A percentile compares a stretch with the other conserved stretches of the same genome.
Evolutionary conservation across 331 rosid genomes (phyloP).

Genomic region (Rhamnella rubrinervis): DNA sequence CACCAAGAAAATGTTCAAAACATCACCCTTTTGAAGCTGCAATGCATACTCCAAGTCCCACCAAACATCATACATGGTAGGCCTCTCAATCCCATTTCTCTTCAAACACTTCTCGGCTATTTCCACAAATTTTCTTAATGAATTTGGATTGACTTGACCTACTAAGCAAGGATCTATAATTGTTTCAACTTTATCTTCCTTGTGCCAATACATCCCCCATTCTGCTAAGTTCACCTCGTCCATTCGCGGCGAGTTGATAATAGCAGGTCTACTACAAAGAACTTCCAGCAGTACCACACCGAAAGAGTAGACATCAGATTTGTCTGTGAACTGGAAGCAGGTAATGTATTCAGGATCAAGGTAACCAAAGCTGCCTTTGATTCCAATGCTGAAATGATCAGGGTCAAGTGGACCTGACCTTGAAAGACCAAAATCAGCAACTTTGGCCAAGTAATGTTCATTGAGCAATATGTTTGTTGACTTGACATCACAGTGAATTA

Average conservation of each 20-base stretch:
- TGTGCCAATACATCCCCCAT: not conserved
- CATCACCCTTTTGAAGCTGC: not conserved
- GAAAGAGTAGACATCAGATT: conserved; percentile 18
- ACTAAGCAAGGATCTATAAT: not conserved
- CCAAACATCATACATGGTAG: not conserved
- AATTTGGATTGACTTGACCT: not conserved
- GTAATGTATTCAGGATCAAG: conserved; percentile 13
- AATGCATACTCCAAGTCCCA: not conserved
- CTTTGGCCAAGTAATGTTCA: conserved; percentile 1
- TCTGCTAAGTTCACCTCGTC: not conserved
- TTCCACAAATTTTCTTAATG: not conserved
- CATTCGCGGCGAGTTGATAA: not conserved
- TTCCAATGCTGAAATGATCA: not conserved
- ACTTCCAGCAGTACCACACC: conserved; percentile 27
- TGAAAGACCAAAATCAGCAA: conserved; percentile 26
- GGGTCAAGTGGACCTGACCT: not conserved
- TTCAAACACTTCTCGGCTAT: not conserved
- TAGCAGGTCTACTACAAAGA: conserved; percentile 9
- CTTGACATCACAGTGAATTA: conserved; percentile 24
- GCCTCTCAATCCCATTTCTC: not conserved
- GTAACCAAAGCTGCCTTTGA: conserved; percentile 18
- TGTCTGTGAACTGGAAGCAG: not conserved
- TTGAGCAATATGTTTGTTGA: conserved; percentile 26
- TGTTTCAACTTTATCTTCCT: not conserved
- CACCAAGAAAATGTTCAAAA: no score